phyloP scores from a whole-genome alignment of 176 grass and related monocot species.

The Oryza punctata region DNA sequence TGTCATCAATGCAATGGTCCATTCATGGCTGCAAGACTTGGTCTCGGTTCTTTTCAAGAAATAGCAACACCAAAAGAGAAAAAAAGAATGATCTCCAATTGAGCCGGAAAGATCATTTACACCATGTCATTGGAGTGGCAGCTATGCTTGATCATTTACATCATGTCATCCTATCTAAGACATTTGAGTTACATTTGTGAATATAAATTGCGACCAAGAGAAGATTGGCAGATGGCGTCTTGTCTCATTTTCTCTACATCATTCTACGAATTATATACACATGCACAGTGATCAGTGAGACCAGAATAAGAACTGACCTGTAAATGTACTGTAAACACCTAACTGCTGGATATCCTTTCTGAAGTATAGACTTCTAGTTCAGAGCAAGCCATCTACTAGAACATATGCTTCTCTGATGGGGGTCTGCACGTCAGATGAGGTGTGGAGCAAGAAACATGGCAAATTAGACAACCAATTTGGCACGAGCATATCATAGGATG shows the following conservation, averaged over 20 bases:
- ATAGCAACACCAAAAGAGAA: background rate
- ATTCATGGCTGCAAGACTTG: background rate
- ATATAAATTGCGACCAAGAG: background rate
- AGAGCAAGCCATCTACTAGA: background rate
- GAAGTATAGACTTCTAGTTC: background rate
- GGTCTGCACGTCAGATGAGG: background rate
- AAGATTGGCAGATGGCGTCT: background rate
- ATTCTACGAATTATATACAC: background rate
- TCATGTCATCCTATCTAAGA: background rate
- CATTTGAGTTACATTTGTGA: background rate
- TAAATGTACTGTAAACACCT: background rate
- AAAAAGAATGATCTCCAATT: background rate
- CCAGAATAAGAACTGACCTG: conserved; percentile 1
- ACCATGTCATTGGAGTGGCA: background rate
- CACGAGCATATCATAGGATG: conserved; percentile 27
- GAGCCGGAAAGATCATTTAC: background rate
- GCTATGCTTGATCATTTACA: background rate
- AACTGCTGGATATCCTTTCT: background rate
- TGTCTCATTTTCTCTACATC: background rate
- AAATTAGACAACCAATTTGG: background rate
- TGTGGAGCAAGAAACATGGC: background rate
- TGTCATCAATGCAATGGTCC: too few relatives aligned
- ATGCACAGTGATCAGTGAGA: background rate
- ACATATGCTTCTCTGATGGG: background rate
- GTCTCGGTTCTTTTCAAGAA: background rate